Percentiles rank a stretch among this genome's conserved stretches.
phyloP scores from a whole-genome alignment of 179 eudicot genomes.

The Sideroxylon spinosum region DNA sequence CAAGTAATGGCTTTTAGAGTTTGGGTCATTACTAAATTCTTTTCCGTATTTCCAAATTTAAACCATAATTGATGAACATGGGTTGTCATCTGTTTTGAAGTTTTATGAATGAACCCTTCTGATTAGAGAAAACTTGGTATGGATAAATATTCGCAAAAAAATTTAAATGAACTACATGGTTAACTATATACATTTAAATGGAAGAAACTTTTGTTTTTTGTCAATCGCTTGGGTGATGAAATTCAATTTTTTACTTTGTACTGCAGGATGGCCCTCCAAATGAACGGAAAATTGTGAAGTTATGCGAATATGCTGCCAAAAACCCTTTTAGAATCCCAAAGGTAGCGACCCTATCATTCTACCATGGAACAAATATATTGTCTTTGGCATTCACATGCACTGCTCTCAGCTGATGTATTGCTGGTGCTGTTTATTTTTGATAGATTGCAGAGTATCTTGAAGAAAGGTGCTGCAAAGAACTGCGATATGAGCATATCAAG shows the following conservation, averaged over 20 bases:
- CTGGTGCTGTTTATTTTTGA: background rate
- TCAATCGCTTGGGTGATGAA: background rate
- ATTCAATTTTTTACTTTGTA: background rate
- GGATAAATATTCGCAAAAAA: background rate
- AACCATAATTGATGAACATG: background rate
- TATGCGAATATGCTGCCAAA: slow-evolving; percentile 97
- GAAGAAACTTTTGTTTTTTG: background rate
- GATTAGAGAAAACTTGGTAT: background rate
- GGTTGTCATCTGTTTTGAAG: background rate
- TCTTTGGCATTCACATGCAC: background rate
- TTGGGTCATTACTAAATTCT: background rate
- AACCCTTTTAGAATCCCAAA: slow-evolving; percentile 93
- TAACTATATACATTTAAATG: background rate
- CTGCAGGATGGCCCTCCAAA: slow-evolving; percentile 61
- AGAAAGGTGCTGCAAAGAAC: slow-evolving; percentile 82
- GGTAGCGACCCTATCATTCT: slow-evolving; percentile 32
- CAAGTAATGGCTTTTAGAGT: background rate
- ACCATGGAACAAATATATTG: background rate
- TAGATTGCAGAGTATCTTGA: slow-evolving; percentile 89
- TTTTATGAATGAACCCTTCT: background rate
- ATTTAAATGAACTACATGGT: background rate
- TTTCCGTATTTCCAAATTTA: background rate
- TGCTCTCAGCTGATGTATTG: background rate
- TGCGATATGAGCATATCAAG: slow-evolving; percentile 66
- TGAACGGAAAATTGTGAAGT: slow-evolving; percentile 77